Evolutionary conservation across 306 rosid species (phyloP), one percentile per base, ranked within the genome.

Genomic region (Vigna nakashimae): DNA sequence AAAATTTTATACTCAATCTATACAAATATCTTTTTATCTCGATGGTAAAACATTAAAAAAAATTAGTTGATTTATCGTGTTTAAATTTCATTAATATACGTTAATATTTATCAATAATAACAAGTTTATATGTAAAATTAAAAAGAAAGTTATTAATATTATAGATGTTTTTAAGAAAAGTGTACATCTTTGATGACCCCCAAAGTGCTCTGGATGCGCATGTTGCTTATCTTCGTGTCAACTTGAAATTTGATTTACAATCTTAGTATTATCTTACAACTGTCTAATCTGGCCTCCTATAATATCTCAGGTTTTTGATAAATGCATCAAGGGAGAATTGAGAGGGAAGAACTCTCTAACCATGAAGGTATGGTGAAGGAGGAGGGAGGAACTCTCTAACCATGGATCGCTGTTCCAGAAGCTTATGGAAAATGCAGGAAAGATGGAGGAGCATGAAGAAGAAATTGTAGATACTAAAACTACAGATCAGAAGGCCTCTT

Each of bases 201-300:
- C 82, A 92, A 65, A 95, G 98, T 84, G 98, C 98, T 82, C 86
- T 95, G 62, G 98, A 95, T 81, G 92, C 98, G 1, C 98, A 91
- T 86, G 98, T 95, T 52, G 93, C 89, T 94, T 82, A 79, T 17
- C 79, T 80, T 84, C 80, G 11, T 72, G 18, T 75, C 69, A 51
- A 75, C 45, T 58, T 49, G 71, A 81, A 36, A 24, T 49, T 43
- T 50, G 59, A 64, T 69, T 62, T 7, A 32, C 65, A 65, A 9
- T 64, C 52, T 34, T 57, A 75, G 62, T 69, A 64, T 13, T 71
- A 64, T 82, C 71, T 77, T 71, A 46, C n/a, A 68, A 38, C 51
- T 42, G 43, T 65, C 72, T 76, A 69, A 46, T 72, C 36, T 70
- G 26, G 43, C 46, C 36, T 48, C 7, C 36, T 48, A 13, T 48